Base-by-base conservation (phyloP, 1,284 basidiomycete genomes). In the Boletus hoseneyae region DNA sequence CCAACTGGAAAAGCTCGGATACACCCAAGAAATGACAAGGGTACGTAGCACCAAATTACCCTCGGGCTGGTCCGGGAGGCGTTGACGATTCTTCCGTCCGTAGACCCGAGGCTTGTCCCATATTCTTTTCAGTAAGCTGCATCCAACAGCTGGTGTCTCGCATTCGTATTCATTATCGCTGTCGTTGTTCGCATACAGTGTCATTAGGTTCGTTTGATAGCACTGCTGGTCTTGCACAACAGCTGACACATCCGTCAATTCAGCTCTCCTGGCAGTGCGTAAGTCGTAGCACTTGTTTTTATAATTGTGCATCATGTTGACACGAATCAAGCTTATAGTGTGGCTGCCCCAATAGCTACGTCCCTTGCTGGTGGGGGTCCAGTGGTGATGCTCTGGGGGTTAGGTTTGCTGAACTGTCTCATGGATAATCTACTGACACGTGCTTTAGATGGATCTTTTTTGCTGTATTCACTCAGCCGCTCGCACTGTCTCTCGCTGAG, bases 191-290 rank as follows among this genome's bases (percentile, higher is more conserved):
- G 19, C 8, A 11, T 53, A 27, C 51, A 78, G 77, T 78, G 77
- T 69, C 74, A 5, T 62, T 79, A 35, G 73, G 77, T 78, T 50
- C 16, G 68, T 60, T 21, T 11, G 32, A 12, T 19, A 11, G 30
- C 18, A 25, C 9, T n/a, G 4, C 32, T 4, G 5, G n/a, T 30
- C 11, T 12, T 30, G 25, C 4, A 4, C 16, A 27, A 21, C n/a
- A 21, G 4, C 41, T 53, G 42, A 51, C 42, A 11, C 25, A 25
- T 27, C 30, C 29, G 25, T 30, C 29, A 12, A 6, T 27, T 29
- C 21, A 79, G 78, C 77, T 12, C 79, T 79, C 33, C 74, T 78
- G 68, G 77, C 77, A 30, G 78, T 79, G 51, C 78, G 78, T 78
- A 52, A 63, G 74, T 72, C n/a, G 9, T 4, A 12, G 23, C 6